Evolutionary conservation across 2,329 filamentous ascomycete genomes (phyloP).

Genomic region (Cladosporium sp.): DNA sequence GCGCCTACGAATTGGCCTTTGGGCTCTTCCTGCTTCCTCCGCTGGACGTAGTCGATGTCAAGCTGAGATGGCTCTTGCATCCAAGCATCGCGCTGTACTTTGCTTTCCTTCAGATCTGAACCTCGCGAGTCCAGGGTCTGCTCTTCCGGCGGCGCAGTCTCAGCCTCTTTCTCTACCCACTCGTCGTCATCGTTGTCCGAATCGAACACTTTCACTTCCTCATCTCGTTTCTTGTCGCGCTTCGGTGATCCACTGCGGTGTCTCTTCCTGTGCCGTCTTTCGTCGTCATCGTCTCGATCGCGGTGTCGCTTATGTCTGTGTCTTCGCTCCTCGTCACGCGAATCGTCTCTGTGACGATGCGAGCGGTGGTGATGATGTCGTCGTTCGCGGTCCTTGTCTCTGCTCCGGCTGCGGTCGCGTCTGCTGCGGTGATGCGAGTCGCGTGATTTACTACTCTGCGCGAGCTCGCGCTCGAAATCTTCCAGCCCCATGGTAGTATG

Average conservation of each 20-base stretch:
- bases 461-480: conserved; percentile 74
- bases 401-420: conserved; percentile 13
- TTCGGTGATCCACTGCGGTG: conserved; percentile 28
- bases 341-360: conserved; percentile 38
- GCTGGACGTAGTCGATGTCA: conserved; percentile 74
- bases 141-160: conserved; percentile 35
- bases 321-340: conserved; percentile 22
- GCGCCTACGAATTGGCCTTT: conserved; percentile 41
- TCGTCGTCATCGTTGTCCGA: conserved; percentile 36
- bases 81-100: conserved; percentile 74
- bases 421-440: conserved; percentile 8
- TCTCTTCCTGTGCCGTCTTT: conserved; percentile 23
- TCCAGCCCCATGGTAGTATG: conserved; percentile 49
- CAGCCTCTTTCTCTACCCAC: conserved; percentile 40
- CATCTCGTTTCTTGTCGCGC: conserved; percentile 26
- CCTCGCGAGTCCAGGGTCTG: conserved; percentile 39
- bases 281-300: conserved; percentile 39
- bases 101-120: conserved; percentile 31
- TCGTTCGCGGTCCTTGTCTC: conserved; percentile 28
- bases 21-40: conserved; percentile 43
- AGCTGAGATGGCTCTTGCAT: conserved; percentile 83
- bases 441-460: conserved; percentile 53
- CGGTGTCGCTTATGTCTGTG: conserved; percentile 62
- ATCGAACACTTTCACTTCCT: conserved; percentile 28
- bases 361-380: conserved; percentile 39